Conservation (phyloP, 441 rosid species). For the Capsella rubella region DNA sequence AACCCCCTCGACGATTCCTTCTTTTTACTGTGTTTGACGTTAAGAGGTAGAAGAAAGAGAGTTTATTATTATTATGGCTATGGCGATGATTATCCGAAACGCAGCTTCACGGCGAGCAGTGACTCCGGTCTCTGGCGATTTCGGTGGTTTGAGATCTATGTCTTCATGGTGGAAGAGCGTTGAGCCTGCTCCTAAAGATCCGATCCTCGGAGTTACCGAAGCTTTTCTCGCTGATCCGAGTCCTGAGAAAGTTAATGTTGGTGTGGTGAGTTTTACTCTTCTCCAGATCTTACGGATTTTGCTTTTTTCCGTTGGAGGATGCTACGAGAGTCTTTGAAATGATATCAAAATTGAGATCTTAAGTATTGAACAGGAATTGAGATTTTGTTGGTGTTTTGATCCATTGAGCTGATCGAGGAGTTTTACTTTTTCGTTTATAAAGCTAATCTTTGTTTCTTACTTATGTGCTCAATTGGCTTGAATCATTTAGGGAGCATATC, state of each 20-base stretch:
- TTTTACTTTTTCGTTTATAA: slow-evolving; percentile 22
- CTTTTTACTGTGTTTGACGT: slow-evolving; percentile 1
- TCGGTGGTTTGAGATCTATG: slow-evolving; percentile 63
- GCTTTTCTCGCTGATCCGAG: slow-evolving; percentile 87
- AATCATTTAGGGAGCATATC: slow-evolving; percentile 83
- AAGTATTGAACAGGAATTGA: not conserved
- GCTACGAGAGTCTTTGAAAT: slow-evolving; percentile 1
- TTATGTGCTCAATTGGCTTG: not conserved
- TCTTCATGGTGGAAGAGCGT: slow-evolving; percentile 90
- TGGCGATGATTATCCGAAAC: slow-evolving; percentile 51
- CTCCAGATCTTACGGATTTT: slow-evolving; percentile 8
- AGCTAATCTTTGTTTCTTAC: not conserved
- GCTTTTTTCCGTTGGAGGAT: not conserved
- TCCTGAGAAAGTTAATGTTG: slow-evolving; percentile 90
- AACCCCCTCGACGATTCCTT: not conserved
- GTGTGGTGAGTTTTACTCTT: slow-evolving; percentile 67
- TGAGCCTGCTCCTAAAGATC: slow-evolving; percentile 91
- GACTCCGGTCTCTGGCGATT: slow-evolving; percentile 38
- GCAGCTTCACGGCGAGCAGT: slow-evolving; percentile 41
- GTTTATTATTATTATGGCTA: slow-evolving; percentile 7
- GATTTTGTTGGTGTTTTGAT: not conserved
- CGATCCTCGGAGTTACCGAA: slow-evolving; percentile 94
- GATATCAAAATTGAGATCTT: not conserved
- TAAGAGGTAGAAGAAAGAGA: not conserved
- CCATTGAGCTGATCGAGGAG: not conserved